Percentiles rank a stretch among this genome's conserved stretches.
Conservation (phyloP, 495 filamentous ascomycete species). For the Hyaloscypha bicolor region DNA sequence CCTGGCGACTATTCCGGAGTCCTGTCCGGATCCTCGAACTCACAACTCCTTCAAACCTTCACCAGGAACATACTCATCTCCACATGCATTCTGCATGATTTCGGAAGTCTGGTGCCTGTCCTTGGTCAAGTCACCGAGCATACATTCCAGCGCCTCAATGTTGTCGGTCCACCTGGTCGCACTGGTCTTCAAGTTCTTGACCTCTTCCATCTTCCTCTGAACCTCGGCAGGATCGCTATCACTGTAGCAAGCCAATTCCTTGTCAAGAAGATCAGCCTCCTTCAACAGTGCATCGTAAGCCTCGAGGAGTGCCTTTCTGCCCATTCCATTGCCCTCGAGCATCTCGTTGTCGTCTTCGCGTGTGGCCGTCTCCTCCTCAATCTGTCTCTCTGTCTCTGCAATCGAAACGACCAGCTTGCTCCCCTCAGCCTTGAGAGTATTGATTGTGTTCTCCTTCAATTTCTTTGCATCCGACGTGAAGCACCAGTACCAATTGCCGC, state of each 20-base stretch:
- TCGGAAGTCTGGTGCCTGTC: constrained; percentile 54
- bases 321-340: constrained; percentile 29
- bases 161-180: constrained; percentile 64
- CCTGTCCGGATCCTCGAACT: not conserved
- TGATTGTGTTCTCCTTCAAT: constrained; percentile 39
- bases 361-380: constrained; percentile 46
- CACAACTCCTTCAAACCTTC: constrained; percentile 59
- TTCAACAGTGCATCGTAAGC: constrained; percentile 38
- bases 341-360: constrained; percentile 44
- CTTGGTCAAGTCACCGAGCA: constrained; percentile 50
- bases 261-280: constrained; percentile 42
- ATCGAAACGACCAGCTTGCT: constrained; percentile 45
- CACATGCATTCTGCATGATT: constrained; percentile 61
- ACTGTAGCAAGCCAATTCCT: constrained; percentile 49
- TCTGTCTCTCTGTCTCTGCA: constrained; percentile 43
- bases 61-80: constrained; percentile 64
- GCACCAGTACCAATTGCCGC: constrained; percentile 82
- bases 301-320: constrained; percentile 35
- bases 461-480: constrained; percentile 67
- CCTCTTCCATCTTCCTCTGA: constrained; percentile 52
- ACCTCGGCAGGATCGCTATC: constrained; percentile 56
- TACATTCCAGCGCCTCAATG: constrained; percentile 60
- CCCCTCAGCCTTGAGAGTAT: constrained; percentile 55
- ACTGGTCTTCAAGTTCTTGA: constrained; percentile 45
- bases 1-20: not conserved